Evolutionary conservation across 192 early-diverging fungal genomes (phyloP).

Genomic region (Gryganskiella cystojenkinii): DNA sequence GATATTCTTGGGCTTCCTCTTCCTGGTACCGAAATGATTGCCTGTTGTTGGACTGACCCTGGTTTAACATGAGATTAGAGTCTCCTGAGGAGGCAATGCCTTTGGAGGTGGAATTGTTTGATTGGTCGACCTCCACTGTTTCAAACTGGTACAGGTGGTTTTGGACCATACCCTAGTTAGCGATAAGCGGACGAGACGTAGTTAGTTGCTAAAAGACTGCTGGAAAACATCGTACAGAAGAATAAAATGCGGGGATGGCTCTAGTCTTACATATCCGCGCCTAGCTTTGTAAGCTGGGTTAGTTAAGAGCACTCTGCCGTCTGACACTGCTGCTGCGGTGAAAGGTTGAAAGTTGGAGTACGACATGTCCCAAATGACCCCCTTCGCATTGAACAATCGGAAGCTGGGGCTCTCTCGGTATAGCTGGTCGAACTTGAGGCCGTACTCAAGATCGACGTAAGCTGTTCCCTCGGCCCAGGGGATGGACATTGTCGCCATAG

Average conservation of each 20-base stretch:
- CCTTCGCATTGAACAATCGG: constrained; percentile 29
- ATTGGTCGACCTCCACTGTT: background rate
- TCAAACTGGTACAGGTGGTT: constrained; percentile 36
- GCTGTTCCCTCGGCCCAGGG: constrained; percentile 40
- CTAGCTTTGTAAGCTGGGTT: constrained; percentile 36
- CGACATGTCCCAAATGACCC: constrained; percentile 46
- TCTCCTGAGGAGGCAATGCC: too few species aligned
- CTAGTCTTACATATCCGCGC: constrained; percentile 42
- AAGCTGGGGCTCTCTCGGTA: constrained; percentile 31
- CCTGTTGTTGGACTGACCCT: background rate
- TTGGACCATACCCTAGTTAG: constrained; percentile 37
- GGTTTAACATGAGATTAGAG: background rate
- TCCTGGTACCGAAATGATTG: constrained; percentile 1
- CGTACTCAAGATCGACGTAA: constrained; percentile 38
- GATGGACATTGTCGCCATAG: constrained; percentile 12
- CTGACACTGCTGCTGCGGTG: constrained; percentile 33
- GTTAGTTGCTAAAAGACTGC: background rate
- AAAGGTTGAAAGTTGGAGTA: constrained; percentile 45
- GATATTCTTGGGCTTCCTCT: constrained; percentile 24
- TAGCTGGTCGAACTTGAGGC: constrained; percentile 33
- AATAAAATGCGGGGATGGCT: background rate
- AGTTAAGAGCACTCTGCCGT: constrained; percentile 28
- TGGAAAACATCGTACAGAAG: background rate
- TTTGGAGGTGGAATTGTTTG: background rate
- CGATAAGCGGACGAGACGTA: background rate